Evolutionary conservation across 345 rosid genomes (phyloP), one percentile per base, ranked within the genome.

Genomic region (Linum tenue): DNA sequence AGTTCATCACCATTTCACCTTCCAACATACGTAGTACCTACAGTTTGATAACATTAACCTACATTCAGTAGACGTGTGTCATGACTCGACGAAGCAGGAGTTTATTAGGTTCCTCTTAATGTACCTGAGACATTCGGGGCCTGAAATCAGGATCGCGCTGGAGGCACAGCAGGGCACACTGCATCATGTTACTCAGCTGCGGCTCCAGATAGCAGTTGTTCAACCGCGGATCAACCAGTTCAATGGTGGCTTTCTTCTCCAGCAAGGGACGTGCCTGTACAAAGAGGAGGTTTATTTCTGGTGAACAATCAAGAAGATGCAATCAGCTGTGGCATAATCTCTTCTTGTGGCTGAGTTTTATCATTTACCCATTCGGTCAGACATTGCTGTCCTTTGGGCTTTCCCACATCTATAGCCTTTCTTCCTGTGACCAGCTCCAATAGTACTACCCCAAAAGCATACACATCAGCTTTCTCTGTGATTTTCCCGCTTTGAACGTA

Each of bases 11-110:
- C 41, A 76, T 44, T 55, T 84, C 88, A 55, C 86, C 86, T 78
- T 92, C 98, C 70, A 92, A 76, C 84, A 89, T 82, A 75, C 98
- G 78, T 57, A 92, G 85, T 68, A 92, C 95, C 98, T 92, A 73
- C 64, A 78, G 39, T 39, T 69, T 6, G 14, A 40, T 3, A 53
- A 51, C 71, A 6, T 50, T 7, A 56, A 56, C 22, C 5, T 2
- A 56, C 59, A 5, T 3, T 4, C 16, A 1, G 15, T 2, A 11
- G 1, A n/a, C 9, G 7, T 15, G 35, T 5, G 22, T 15, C 5
- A 16, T 56, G 59, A 10, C 5, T 56, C 59, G 22, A 41, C 3
- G 44, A 4, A 42, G 9, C 9, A 42, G 44, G 44, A 5, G 44
- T 42, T 22, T 22, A 22, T 22, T 22, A 22, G 31, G 31, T 22